phyloP scores from a whole-genome alignment of 345 rosid genomes.

The Melastoma malabathricum region DNA sequence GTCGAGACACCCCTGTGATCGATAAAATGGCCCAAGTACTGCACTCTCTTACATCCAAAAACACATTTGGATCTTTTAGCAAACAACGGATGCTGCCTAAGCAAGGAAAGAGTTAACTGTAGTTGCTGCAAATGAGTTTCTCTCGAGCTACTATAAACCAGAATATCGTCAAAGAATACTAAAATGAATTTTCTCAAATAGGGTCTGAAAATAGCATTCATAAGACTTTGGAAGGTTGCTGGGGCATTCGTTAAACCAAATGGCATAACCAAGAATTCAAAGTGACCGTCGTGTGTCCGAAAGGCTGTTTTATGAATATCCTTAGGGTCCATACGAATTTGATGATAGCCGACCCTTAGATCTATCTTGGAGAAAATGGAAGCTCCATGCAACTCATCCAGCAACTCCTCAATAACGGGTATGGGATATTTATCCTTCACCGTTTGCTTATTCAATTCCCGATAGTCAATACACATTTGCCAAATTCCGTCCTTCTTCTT shows the following conservation, averaged over 20 bases:
- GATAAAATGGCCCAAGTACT: neutral
- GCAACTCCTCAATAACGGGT: neutral
- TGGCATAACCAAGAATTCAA: too few relatives aligned
- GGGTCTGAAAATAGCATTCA: neutral
- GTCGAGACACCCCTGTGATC: neutral
- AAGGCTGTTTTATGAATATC: neutral
- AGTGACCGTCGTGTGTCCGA: neutral
- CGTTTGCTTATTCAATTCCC: too few relatives aligned
- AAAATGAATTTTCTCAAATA: neutral
- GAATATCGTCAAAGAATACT: constrained; percentile 2
- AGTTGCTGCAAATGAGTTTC: neutral
- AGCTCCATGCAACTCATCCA: neutral
- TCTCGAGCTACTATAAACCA: neutral
- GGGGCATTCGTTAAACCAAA: neutral
- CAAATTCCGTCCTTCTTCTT: too few relatives aligned
- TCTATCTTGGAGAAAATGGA: neutral
- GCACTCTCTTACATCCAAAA: neutral
- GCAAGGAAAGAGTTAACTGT: neutral
- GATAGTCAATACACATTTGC: too few relatives aligned
- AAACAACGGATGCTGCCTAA: too few relatives aligned
- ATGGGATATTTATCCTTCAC: neutral
- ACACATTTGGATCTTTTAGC: neutral
- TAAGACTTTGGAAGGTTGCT: neutral
- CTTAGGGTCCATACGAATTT: neutral
- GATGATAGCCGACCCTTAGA: neutral